Evolutionary conservation across 192 early-diverging fungal genomes (phyloP), one percentile per base, ranked within the genome.

Genomic region (Linnemannia exigua): DNA sequence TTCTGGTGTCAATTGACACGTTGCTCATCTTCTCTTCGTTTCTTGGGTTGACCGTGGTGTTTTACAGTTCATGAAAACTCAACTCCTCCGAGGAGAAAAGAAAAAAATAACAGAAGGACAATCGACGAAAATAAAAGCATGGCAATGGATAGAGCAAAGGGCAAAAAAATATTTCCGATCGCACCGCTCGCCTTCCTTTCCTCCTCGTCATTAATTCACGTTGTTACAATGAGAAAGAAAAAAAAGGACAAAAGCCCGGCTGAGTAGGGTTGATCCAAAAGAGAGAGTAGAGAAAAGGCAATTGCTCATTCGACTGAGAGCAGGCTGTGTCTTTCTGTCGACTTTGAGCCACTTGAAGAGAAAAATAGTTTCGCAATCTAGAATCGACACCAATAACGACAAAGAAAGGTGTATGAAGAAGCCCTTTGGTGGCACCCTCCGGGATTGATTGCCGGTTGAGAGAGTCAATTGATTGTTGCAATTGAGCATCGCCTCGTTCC

Each of bases 111-210:
- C 28, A 31, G 3, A 15, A 58, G 0, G 14, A 25, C 58, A 63
- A 63, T 63, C 58, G 28, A 63, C 58, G 12, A 63, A 63, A 31
- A 63, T 63, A 63, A 63, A 31, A 63, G 12, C 58, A 63, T 63
- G 58, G 58, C 58, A 63, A 33, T 63, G 4, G n/a, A 31, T n/a
- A 33, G 11, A 25, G 12, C n/a, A 25, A 63, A n/a, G 17, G 28
- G 28, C 25, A 25, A 54, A 63, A 54, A 33, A 9, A 15, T 63
- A 63, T 63, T 63, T 61, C 11, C 58, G 28, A 63, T 63, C 28
- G 58, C 58, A 63, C 58, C 58, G 58, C 58, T 25, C 28, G 28
- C 58, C 25, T 61, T 9, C 28, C 28, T 5, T 12, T 15, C 31
- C 58, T 3, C 58, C 25, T 8, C 1, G 4, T 31, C 25, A 25